Conservation (phyloP, 257 asterid species). For the Solanum habrochaites region DNA sequence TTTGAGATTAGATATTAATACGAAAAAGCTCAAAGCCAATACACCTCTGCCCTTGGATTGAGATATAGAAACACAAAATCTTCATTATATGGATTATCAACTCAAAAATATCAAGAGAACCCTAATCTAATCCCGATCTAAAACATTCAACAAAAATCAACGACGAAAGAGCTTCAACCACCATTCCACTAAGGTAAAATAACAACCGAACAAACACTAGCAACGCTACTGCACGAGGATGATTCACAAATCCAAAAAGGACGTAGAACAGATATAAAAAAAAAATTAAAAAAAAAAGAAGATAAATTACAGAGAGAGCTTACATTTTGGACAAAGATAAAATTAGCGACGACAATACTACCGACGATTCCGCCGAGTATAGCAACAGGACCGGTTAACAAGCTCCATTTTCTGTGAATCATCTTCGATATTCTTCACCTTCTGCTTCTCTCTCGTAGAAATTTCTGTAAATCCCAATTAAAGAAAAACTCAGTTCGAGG, state of each 20-base stretch:
- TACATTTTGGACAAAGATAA: constrained; percentile 56
- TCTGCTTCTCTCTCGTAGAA: neutral
- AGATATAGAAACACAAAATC: neutral
- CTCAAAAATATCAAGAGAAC: neutral
- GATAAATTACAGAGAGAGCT: neutral
- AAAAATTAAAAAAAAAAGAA: too few species aligned
- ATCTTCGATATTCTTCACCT: constrained; percentile 11
- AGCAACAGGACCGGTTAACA: constrained; percentile 59
- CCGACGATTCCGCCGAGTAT: constrained; percentile 52
- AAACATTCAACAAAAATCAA: neutral
- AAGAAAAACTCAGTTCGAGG: neutral
- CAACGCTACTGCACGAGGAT: neutral
- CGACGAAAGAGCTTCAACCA: neutral
- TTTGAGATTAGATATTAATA: neutral
- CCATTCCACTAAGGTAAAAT: neutral
- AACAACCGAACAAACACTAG: neutral
- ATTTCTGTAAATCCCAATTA: neutral
- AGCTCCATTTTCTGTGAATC: constrained; percentile 79
- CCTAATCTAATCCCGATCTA: neutral
- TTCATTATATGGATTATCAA: neutral
- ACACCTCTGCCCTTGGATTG: neutral
- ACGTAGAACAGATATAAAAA: neutral
- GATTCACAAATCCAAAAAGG: neutral
- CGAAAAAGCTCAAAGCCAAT: neutral
- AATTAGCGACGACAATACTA: constrained; percentile 47